A percentile compares a stretch with the other conserved stretches of the same genome.
Conservation (phyloP, 768 basidiomycete species). For the Russula griseocarnosa region DNA sequence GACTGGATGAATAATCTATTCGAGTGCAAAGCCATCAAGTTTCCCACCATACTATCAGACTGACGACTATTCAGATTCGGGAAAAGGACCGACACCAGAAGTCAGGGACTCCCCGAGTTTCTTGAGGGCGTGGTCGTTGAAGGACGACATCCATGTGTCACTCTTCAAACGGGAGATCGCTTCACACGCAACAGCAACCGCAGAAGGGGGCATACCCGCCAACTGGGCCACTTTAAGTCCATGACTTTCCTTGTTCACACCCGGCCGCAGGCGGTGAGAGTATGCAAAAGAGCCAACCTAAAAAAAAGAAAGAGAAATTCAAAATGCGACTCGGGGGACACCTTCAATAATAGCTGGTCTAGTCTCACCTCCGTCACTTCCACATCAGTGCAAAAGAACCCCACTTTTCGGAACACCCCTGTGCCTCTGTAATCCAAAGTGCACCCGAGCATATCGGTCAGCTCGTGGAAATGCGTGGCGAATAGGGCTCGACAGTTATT, state of each 20-base stretch:
- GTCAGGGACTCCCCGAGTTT: constrained; percentile 25
- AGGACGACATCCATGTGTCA: constrained; percentile 7
- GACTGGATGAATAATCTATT: not conserved
- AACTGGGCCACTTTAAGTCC: constrained; percentile 85
- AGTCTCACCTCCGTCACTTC: constrained; percentile 65
- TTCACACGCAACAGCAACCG: constrained; percentile 56
- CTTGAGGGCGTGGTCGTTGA: constrained; percentile 8
- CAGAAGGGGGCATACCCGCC: constrained; percentile 72
- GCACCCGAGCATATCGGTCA: constrained; percentile 79
- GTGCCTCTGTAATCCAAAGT: constrained; percentile 40
- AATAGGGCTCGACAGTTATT: constrained; percentile 85
- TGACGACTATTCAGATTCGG: not conserved
- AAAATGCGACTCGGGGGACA: not conserved
- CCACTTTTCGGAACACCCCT: constrained; percentile 56
- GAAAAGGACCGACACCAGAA: not conserved
- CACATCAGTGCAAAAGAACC: constrained; percentile 88
- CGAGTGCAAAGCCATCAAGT: not conserved
- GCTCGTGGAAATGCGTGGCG: constrained; percentile 97
- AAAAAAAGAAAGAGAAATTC: not conserved
- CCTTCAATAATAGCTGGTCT: not conserved
- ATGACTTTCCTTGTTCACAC: constrained; percentile 88
- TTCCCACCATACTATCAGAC: no score
- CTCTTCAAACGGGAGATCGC: constrained; percentile 44
- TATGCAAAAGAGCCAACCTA: constrained; percentile 81
- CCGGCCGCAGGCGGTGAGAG: constrained; percentile 73